Conservation (phyloP, 169 alveolate species). For the Plasmodium yoelii region DNA sequence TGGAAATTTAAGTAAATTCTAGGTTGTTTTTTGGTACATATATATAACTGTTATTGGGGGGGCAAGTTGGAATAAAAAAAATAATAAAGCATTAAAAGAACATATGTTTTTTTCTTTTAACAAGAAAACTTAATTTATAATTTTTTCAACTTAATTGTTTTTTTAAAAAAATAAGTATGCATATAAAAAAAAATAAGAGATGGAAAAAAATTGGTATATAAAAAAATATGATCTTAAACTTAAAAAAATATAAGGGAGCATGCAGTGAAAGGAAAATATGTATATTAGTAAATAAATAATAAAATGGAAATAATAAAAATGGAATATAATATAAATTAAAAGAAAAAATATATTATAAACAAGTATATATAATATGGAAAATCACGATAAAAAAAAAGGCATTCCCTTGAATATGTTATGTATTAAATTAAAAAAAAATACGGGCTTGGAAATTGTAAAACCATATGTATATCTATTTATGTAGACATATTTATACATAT, state of each 20-base stretch:
- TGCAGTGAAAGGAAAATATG: neutral
- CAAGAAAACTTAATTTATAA: neutral
- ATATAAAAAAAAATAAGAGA: neutral
- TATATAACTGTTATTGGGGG: no score
- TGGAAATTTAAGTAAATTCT: no score
- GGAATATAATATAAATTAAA: no score
- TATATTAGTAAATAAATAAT: neutral
- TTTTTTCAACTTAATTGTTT: neutral
- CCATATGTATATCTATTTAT: neutral
- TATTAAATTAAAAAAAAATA: neutral
- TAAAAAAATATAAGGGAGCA: no score
- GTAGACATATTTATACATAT: neutral
- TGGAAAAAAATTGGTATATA: no score
- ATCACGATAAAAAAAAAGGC: no score
- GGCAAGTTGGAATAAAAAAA: neutral
- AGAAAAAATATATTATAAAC: no score
- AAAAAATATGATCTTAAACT: no score
- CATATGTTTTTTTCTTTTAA: conserved; percentile 2
- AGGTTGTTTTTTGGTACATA: no score
- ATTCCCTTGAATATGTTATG: no score
- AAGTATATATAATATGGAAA: no score
- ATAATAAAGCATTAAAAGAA: neutral
- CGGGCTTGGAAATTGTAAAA: neutral
- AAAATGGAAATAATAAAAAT: neutral
- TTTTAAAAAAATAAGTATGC: neutral